Evolutionary conservation across 73 alveolate genomes (phyloP), one percentile per base, ranked within the genome.

Genomic region (Symbiodinium pilosum): DNA sequence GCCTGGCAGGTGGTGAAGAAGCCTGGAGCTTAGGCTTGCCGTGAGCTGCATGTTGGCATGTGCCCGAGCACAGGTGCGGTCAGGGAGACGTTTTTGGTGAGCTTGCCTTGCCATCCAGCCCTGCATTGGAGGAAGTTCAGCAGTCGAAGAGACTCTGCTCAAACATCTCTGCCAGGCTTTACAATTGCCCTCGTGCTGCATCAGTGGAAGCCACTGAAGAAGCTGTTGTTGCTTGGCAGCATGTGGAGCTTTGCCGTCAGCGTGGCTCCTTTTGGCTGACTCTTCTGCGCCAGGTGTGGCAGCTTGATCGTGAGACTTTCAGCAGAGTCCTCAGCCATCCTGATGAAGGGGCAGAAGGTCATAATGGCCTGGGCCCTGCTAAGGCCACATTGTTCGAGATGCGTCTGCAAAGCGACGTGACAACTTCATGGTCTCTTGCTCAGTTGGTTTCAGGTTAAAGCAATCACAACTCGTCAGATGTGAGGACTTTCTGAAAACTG

Each of bases 291-390:
- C 81, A 64, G 39, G 99, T 99, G 77, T 99, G 99, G 99, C 99
- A 99, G 38, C 99, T 99, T 54, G 99, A 99, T 92, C 99, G 99
- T 77, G 99, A 99, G 89, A 99, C 99, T 39, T 99, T 99, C 95
- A 99, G 99, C 99, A 99, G 99, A 3, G 30, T 28, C 81, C 81
- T 84, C 38, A 64, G 81, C 59, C 59, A 47, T 47, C n/a, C n/a
- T n/a, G 26, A 2, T 51, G 68, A 51, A 24, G 68, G 68, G 68
- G 21, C 68, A 51, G 68, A 24, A 51, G 12, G 68, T 24, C 4
- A 51, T 51, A 16, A 24, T 51, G 68, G 12, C 68, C 28, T 16
- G 68, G 34, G 81, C 81, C 81, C 14, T 24, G 41, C 20, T 18
- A 64, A 64, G 85, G 44, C 59, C 54, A 99, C 88, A 99, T 99